Evolutionary conservation across 768 basidiomycete species (phyloP), one percentile per base, ranked within the genome.

Genomic region (Tricholoma sp.): DNA sequence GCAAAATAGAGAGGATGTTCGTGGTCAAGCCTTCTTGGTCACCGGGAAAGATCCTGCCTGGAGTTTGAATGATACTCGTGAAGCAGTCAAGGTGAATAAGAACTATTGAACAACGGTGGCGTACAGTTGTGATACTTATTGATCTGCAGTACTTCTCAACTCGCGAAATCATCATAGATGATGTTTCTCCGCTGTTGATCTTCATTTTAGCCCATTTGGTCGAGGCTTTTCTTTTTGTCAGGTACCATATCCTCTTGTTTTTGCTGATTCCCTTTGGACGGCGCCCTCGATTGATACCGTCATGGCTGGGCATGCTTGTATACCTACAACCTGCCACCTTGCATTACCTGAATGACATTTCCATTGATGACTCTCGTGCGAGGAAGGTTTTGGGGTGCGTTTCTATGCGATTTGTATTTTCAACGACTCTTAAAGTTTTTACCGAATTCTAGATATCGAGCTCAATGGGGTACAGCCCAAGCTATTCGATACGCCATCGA

Each of bases 281-380:
- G 7, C 54, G 43, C 16, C 71, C 68, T 14, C 47, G 57, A 24
- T 55, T 72, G 8, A 53, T 62, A 9, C 73, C 72, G 2, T 27
- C 35, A 11, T 73, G 71, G 72, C 59, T 73, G 16, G 73, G 72
- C 0, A 50, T 69, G 31, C 43, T 63, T 1, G 59, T 71, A 19
- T 72, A 68, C 49, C 55, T 73, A 14, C 73, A 73, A 54, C 72
- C 72, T 5, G 56, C 69, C 5, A 71, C 68, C 0, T 58, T 72
- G 27, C 66, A 68, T 16, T 73, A 73, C 57, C 35, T 72, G 55
- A 60, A 61, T 14, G 64, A 72, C 39, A 59, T 67, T 11, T 60
- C 58, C 14, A 66, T 75, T 21, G 72, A 75, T 53, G 71, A 73
- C 58, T 70, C 72, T 2, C 65, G 72, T 27, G 73, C 71, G 4